Evolutionary conservation across 768 basidiomycete species (phyloP).

Genomic region (Termitomyces sp.): DNA sequence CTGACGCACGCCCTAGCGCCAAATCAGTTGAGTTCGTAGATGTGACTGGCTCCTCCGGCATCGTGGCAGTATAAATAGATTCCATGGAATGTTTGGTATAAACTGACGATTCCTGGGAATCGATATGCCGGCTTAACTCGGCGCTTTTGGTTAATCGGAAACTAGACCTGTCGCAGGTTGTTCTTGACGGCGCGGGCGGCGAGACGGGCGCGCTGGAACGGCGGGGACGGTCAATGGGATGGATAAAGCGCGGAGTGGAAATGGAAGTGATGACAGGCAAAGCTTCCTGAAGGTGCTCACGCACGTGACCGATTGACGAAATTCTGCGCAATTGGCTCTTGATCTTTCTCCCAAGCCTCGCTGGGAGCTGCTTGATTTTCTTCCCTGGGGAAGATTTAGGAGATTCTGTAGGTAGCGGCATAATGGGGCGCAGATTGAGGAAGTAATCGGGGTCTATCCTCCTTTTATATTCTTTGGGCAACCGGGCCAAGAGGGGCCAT

Average conservation of each 20-base stretch:
- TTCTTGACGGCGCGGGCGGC: conserved; percentile 11
- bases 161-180: conserved; percentile 13
- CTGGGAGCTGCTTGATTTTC: conserved; percentile 16
- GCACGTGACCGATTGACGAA: conserved; percentile 11
- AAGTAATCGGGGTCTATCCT: neutral
- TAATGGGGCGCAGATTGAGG: conserved; percentile 1
- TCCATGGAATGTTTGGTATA: conserved; percentile 4
- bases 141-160: conserved; percentile 5
- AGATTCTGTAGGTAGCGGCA: conserved; percentile 6
- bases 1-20: neutral
- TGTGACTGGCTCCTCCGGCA: neutral
- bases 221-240: conserved; percentile 23
- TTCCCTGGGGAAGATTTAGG: conserved; percentile 13
- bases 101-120: conserved; percentile 8
- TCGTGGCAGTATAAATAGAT: neutral
- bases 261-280: conserved; percentile 20
- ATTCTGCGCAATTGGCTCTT: conserved; percentile 13
- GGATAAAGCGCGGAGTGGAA: conserved; percentile 33
- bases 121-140: neutral
- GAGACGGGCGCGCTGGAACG: conserved; percentile 12
- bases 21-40: neutral
- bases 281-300: conserved; percentile 17
- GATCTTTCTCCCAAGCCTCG: conserved; percentile 18
- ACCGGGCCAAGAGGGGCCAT: conserved; percentile 4
- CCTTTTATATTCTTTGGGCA: conserved; percentile 12